phyloP scores from a whole-genome alignment of 306 rosid genomes.

The Vicia villosa region DNA sequence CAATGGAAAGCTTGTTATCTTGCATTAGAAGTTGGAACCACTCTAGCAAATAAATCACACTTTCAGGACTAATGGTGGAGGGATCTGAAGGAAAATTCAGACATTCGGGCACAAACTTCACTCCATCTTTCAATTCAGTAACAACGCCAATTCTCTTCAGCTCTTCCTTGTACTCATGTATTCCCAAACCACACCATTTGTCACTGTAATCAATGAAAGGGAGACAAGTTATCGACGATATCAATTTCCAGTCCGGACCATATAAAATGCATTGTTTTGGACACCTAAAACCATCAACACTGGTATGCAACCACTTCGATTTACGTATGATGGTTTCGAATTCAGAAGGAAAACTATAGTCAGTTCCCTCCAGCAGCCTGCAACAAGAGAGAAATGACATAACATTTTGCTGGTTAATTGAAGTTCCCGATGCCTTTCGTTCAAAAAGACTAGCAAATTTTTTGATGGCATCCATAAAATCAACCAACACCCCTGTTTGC shows the following conservation, averaged over 20 bases:
- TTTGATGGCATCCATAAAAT: slow-evolving; percentile 52
- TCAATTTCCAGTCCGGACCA: too few species aligned
- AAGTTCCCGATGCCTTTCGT: slow-evolving; percentile 33
- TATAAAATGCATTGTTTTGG: too few species aligned
- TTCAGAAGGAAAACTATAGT: slow-evolving; percentile 34
- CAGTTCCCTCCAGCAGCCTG: slow-evolving; percentile 36
- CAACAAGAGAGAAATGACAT: slow-evolving; percentile 54
- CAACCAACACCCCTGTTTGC: too few species aligned
- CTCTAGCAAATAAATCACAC: too few species aligned
- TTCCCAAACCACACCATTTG: slow-evolving; percentile 42
- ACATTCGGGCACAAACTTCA: slow-evolving; percentile 46
- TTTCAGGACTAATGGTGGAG: too few species aligned
- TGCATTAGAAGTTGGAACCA: too few species aligned
- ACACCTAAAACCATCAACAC: too few species aligned
- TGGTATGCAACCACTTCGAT: slow-evolving; percentile 61
- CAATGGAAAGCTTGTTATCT: too few species aligned
- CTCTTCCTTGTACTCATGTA: slow-evolving; percentile 55
- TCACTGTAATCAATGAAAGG: slow-evolving; percentile 71
- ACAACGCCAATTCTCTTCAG: slow-evolving; percentile 60
- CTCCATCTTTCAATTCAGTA: slow-evolving; percentile 50
- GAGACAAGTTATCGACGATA: slow-evolving; percentile 55
- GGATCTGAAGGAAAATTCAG: too few species aligned
- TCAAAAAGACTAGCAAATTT: slow-evolving; percentile 44
- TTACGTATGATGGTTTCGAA: slow-evolving; percentile 29
- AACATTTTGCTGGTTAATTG: slow-evolving; percentile 45